Evolutionary conservation across 495 filamentous ascomycete genomes (phyloP).

Genomic region (Thozetella sp.): DNA sequence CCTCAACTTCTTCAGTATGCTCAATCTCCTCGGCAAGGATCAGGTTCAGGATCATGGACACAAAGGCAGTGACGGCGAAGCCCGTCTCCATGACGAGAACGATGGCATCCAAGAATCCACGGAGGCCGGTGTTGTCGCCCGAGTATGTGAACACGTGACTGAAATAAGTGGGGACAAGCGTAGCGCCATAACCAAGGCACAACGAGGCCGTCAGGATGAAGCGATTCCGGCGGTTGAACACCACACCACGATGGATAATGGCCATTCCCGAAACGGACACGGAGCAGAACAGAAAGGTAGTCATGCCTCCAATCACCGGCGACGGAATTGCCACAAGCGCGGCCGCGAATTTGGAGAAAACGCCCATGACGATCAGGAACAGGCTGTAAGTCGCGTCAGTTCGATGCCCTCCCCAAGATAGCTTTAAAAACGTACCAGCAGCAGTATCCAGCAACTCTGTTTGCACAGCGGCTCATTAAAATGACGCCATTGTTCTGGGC

Average conservation of each 20-base stretch:
- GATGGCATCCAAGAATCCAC: conserved; percentile 84
- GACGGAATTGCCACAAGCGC: conserved; percentile 80
- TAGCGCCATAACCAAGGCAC: conserved; percentile 78
- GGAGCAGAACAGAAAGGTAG: conserved; percentile 84
- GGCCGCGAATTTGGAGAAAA: conserved; percentile 94
- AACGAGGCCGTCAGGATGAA: conserved; percentile 86
- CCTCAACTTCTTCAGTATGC: conserved; percentile 28
- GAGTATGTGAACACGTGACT: conserved; percentile 70
- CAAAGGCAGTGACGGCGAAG: conserved; percentile 70
- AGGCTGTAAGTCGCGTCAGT: conserved; percentile 47
- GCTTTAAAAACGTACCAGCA: conserved; percentile 40
- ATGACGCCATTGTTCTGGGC: conserved; percentile 94
- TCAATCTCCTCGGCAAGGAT: conserved; percentile 73
- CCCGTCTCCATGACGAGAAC: conserved; percentile 80
- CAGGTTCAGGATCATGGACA: conserved; percentile 75
- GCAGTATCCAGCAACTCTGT: conserved; percentile 80
- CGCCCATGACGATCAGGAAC: conserved; percentile 85
- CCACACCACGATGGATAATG: conserved; percentile 72
- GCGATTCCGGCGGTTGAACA: conserved; percentile 82
- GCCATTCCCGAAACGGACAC: conserved; percentile 86
- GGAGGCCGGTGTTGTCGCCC: conserved; percentile 69
- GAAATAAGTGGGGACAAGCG: conserved; percentile 80
- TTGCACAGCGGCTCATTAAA: conserved; percentile 85
- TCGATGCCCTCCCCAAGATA: not conserved
- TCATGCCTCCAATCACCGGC: conserved; percentile 88